phyloP scores from a whole-genome alignment of 441 rosid genomes.

The Croton laevigatus region DNA sequence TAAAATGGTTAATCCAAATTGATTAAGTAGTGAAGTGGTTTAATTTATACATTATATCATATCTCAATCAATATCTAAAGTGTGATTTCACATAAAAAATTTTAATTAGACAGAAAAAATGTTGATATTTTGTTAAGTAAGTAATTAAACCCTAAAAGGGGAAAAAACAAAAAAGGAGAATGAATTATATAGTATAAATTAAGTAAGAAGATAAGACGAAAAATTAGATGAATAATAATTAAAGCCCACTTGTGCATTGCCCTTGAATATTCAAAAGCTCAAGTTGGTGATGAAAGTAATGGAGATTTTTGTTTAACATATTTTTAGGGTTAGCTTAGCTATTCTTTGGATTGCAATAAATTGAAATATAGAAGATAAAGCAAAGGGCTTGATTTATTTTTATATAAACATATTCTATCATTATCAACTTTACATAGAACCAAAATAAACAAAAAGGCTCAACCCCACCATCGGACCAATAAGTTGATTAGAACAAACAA shows the following conservation, averaged over 20 bases:
- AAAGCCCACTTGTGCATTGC: neutral
- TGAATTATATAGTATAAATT: too few species aligned
- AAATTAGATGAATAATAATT: too few species aligned
- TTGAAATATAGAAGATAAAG: conserved; percentile 5
- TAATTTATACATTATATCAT: too few species aligned
- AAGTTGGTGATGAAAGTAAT: neutral
- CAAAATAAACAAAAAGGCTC: neutral
- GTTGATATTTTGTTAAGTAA: too few species aligned
- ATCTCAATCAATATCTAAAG: too few species aligned
- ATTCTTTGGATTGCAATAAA: conserved; percentile 16
- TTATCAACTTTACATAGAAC: conserved; percentile 20
- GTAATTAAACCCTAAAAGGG: neutral
- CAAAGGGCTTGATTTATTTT: neutral
- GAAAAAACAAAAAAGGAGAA: neutral
- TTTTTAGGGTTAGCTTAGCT: too few species aligned
- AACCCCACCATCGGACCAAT: conserved; percentile 1
- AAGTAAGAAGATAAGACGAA: too few species aligned
- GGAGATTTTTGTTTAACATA: too few species aligned
- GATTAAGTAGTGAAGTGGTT: too few species aligned
- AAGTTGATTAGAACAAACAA: neutral
- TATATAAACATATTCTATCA: neutral
- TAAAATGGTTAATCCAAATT: too few species aligned
- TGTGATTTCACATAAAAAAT: too few species aligned
- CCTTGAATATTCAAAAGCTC: neutral
- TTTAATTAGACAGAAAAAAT: too few species aligned